Base-by-base conservation (phyloP, 2,329 filamentous ascomycete species). In the Beauveria scarabaeidicola region DNA sequence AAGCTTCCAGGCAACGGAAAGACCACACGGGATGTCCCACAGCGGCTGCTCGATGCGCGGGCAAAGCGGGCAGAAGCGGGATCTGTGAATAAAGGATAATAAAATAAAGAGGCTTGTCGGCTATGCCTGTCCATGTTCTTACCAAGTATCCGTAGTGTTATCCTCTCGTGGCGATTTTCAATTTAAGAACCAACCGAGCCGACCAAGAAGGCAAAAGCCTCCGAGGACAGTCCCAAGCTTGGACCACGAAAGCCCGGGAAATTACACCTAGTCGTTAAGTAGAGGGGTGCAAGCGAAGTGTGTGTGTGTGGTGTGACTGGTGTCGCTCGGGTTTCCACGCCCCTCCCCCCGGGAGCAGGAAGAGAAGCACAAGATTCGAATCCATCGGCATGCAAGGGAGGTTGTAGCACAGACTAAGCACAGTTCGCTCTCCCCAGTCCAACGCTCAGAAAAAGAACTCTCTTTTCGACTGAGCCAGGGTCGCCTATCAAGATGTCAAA, bases 11-110 rank as follows among this genome's bases (percentile, higher is more conserved):
- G 5, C 19, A 41, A 38, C 55, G 55, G n/a, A 43, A 51, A 43
- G 55, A n/a, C 55, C 46, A 29, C 46, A 36, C 55, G 55, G 54
- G 47, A 51, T 47, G 55, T 58, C 55, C 55, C 55, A 52, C 55
- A 58, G 55, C 55, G 47, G 55, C 55, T 52, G 44, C 17, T 51
- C 55, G 55, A 58, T 58, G 55, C 25, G 25, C 47, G 19, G 41
- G 27, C 40, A 29, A 27, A 48, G 23, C 40, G 40, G 32, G 32
- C 32, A 36, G 32, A 6, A 36, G 32, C 32, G 32, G 32, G 32
- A 36, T 36, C 32, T 13, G 2, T 36, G 32, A 36, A 36, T 36
- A 36, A 15, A 3, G 5, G 32, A 13, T 5, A 13, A 36, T n/a
- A n/a, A n/a, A n/a, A n/a, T n/a, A 36, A 5, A 36, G 32, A 36